Evolutionary conservation across 1,284 basidiomycete genomes (phyloP).

Genomic region (Rhizoctonia solani): DNA sequence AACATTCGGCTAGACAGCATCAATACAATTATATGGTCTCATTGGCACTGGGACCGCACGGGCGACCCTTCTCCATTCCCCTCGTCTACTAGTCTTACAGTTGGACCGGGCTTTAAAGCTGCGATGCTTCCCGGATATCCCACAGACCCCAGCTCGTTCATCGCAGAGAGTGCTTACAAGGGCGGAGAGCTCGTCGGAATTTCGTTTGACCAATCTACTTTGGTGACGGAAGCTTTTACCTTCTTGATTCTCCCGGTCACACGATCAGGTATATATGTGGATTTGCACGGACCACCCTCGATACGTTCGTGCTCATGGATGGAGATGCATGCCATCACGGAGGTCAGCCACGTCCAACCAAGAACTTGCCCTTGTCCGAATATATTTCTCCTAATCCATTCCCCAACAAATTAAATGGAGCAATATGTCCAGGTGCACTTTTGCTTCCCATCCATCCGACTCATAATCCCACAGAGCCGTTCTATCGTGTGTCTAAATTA

Average conservation of each 20-base stretch:
- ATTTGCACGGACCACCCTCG: conserved; percentile 17
- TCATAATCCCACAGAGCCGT: not conserved
- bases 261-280: conserved; percentile 14
- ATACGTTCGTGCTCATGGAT: conserved; percentile 30
- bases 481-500: not conserved
- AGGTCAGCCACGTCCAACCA: conserved; percentile 12
- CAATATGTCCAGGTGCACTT: conserved; percentile 6
- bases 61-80: conserved; percentile 30
- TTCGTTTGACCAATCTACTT: not conserved
- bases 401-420: not conserved
- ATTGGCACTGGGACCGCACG: conserved; percentile 29
- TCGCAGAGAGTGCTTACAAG: conserved; percentile 27
- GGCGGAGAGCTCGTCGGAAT: not conserved
- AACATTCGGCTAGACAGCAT: conserved; percentile 15
- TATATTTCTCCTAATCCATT: conserved; percentile 27
- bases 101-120: conserved; percentile 24
- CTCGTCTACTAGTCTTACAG: conserved; percentile 11
- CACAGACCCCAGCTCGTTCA: conserved; percentile 6
- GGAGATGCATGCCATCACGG: conserved; percentile 27
- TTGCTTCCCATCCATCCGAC: conserved; percentile 1
- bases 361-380: conserved; percentile 24
- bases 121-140: conserved; percentile 23
- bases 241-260: not conserved
- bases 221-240: conserved; percentile 2
- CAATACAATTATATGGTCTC: conserved; percentile 17